Evolutionary conservation across 345 rosid genomes (phyloP), one percentile per base, ranked within the genome.

Genomic region (Punica granatum): DNA sequence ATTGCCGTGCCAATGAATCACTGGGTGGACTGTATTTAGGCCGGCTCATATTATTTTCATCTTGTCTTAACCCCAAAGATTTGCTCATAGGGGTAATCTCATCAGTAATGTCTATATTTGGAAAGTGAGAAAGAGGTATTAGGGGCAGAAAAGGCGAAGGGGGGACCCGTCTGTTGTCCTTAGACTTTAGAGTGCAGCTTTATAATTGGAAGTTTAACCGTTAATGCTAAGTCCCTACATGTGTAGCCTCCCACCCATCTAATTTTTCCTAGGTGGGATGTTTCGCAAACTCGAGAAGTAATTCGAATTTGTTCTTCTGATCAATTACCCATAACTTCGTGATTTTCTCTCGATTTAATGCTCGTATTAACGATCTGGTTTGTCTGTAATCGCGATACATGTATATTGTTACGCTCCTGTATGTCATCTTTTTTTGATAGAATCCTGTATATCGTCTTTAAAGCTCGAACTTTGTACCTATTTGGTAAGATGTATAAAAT

Each of bases 61-160:
- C 61, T 26, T 12, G 61, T 56, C 61, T 56, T 30, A 14, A 3
- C 33, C 59, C 23, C 6, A 12, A 30, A 28, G 10, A 56, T 6
- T 4, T 14, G 34, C 61, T 51, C 58, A 23, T 51, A 18, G 58
- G 8, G 19, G 12, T 56, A 28, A 56, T 56, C 32, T 28, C 61
- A 10, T 56, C 34, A 56, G 26, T 30, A 19, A 56, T 56, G 61
- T 56, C 61, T 56, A 56, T 56, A 56, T 30, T 56, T 26, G 61
- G 34, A 13, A 26, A 33, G 2, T 25, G 34, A 56, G 21, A 44
- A 30, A 28, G 9, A 56, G 28, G 34, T 30, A 33, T 2, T 56
- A 56, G 34, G 4, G 32, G 15, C 26, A n/a, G 60, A 7, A 28
- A 28, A 56, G 34, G 61, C 14, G 11, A 56, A 2, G 61, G n/a